Conservation (phyloP, 2,329 filamentous ascomycete species). For the Fusarium zealandicum region DNA sequence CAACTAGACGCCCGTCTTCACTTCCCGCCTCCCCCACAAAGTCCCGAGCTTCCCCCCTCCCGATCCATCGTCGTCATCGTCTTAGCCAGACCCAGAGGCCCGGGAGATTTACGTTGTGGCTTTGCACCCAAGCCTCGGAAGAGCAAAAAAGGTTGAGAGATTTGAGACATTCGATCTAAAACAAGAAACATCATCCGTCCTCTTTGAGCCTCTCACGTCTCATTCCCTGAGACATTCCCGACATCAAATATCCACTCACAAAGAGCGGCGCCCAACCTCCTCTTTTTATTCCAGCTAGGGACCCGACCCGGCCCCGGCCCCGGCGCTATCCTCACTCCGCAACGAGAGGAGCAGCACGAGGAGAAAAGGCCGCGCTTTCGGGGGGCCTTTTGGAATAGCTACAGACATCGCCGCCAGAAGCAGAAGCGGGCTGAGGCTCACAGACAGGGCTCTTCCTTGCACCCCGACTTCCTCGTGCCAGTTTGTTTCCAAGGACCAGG, state of each 20-base stretch:
- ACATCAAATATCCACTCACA: no score
- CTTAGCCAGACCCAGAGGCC: background rate
- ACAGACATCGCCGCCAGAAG: slow-evolving; percentile 13
- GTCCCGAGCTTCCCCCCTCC: slow-evolving; percentile 6
- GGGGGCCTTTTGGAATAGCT: background rate
- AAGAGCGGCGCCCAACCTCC: slow-evolving; percentile 28
- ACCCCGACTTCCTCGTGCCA: slow-evolving; percentile 11
- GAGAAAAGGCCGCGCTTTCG: slow-evolving; percentile 21
- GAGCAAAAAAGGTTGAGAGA: background rate
- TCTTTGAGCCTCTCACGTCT: slow-evolving; percentile 20
- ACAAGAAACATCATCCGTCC: background rate
- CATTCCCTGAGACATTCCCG: slow-evolving; percentile 8
- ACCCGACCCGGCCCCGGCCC: slow-evolving; percentile 38
- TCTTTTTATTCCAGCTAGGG: slow-evolving; percentile 16
- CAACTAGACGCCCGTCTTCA: background rate
- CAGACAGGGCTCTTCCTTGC: slow-evolving; percentile 31
- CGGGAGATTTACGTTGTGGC: slow-evolving; percentile 2
- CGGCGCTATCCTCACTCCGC: slow-evolving; percentile 29
- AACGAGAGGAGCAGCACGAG: background rate
- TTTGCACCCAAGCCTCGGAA: background rate
- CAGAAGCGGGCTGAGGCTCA: slow-evolving; percentile 27
- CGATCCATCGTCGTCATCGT: background rate
- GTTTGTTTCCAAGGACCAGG: slow-evolving; percentile 22
- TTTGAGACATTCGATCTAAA: slow-evolving; percentile 9
- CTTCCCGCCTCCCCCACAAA: slow-evolving; percentile 1